Conservation (phyloP, 805 yeast species). For the Tetrapisispora iriomotensis region DNA sequence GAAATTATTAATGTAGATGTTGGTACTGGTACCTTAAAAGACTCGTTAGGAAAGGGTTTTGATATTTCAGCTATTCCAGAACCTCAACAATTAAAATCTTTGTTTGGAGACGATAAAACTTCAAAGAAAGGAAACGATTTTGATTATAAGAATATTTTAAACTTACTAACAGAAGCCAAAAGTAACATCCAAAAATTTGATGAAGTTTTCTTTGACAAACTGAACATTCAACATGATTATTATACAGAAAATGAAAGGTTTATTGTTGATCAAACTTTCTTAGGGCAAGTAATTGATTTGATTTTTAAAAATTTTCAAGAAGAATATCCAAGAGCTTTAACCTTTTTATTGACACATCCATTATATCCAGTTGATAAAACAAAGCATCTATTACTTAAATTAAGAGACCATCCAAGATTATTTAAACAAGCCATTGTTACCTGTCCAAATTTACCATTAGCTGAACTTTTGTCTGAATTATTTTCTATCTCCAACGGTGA, state of each 20-base stretch:
- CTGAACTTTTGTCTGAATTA: conserved; percentile 55
- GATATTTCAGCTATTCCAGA: conserved; percentile 5
- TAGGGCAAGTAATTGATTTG: conserved; percentile 36
- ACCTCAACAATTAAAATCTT: conserved; percentile 18
- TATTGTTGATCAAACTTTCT: conserved; percentile 45
- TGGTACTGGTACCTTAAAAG: conserved; percentile 59
- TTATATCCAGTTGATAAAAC: conserved; percentile 59
- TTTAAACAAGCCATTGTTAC: conserved; percentile 76
- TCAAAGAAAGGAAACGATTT: conserved; percentile 7
- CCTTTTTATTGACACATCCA: conserved; percentile 80
- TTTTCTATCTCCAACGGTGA: conserved; percentile 47
- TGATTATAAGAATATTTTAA: conserved; percentile 20
- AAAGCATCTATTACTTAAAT: conserved; percentile 41
- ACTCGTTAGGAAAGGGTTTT: conserved; percentile 56
- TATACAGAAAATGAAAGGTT: conserved; percentile 59
- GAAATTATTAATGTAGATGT: conserved; percentile 38
- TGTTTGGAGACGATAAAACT: conserved; percentile 11
- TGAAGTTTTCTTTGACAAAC: conserved; percentile 21
- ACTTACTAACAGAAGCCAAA: conserved; percentile 16
- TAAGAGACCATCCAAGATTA: conserved; percentile 50
- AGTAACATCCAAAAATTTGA: conserved; percentile 25
- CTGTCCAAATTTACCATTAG: conserved; percentile 56
- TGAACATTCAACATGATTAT: conserved; percentile 35
- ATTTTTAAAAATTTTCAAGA: conserved; percentile 30
- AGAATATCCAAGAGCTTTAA: conserved; percentile 47